Base-by-base conservation (phyloP, 805 yeast species). In the Kodamaea kakaduensis region DNA sequence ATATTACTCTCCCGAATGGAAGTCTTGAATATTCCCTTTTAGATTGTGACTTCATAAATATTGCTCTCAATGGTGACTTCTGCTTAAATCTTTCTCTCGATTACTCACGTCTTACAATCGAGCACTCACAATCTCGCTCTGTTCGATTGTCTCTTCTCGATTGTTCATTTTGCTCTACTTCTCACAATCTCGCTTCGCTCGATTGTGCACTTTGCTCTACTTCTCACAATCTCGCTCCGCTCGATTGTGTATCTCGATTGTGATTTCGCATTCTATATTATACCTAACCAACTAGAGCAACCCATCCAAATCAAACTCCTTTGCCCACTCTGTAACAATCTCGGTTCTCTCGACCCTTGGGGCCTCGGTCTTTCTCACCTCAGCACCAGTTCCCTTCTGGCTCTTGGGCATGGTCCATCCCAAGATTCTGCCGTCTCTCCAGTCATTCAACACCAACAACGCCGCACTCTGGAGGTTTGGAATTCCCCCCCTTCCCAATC, bases 341-440 rank as follows among this genome's bases (percentile, higher is more conserved):
- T 86, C 78, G 22, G 90, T 83, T 51, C 78, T 76, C 47, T 78
- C 84, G 39, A 68, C 71, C 42, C 70, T 71, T 22, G 69, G 65
- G 6, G 68, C 76, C 52, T 66, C 64, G 45, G 69, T 54, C 54
- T 63, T 51, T 44, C 69, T 50, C 36, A 55, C 60, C 22, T 24
- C 19, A 13, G 33, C 17, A 15, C 58, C 62, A 29, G 58, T 52
- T n/a, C 62, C 62, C 47, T 73, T 71, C 9, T 78, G 68, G 21
- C 60, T 51, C 40, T 59, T 81, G 33, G 96, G 95, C 49, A 80
- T 63, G 2, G 85, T 78, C 96, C 96, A 93, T 31, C 97, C 95
- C 37, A 81, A 62, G 50, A 93, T 78, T 56, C 93, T 78, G 40
- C 98, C 98, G 59, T 89, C 97, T 64, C 96, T 79, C 97, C 97